These are phyloP conservation scores for Coix lacrymajobi DNA, from an alignment of 176 grass and related monocot genomes.

Conservation along the genomic window DNA sequence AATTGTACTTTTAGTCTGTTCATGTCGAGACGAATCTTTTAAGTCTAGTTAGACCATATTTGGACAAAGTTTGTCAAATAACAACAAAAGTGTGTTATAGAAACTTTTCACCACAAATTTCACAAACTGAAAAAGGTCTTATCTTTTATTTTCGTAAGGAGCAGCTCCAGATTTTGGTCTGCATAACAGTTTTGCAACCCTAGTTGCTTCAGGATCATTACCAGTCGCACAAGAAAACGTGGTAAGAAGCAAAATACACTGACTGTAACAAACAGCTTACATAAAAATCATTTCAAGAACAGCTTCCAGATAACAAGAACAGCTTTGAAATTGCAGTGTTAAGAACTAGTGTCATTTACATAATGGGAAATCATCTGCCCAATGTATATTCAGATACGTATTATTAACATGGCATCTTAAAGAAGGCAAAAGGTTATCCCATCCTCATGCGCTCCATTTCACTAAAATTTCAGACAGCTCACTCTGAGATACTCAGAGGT, in stretches of 20 bases:
- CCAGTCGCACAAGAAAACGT: not conserved
- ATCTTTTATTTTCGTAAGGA: too few relatives aligned
- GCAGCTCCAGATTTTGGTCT: too few relatives aligned
- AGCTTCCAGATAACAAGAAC: not conserved
- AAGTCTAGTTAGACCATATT: too few relatives aligned
- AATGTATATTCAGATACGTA: not conserved
- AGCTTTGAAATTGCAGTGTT: not conserved
- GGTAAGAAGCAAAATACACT: not conserved
- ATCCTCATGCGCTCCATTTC: slow-evolving; percentile 1
- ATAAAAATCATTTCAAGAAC: not conserved
- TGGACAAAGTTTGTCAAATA: too few relatives aligned
- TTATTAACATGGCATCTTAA: slow-evolving; percentile 27
- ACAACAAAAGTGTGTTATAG: too few relatives aligned
- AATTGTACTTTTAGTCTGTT: too few relatives aligned
- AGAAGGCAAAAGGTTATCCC: not conserved
- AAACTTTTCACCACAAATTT: too few relatives aligned
- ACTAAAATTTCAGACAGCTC: slow-evolving; percentile 37
- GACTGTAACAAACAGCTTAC: not conserved
- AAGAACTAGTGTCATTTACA: not conserved
- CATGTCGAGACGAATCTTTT: too few relatives aligned
- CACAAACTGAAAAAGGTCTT: too few relatives aligned
- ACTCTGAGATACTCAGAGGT: slow-evolving; percentile 27
- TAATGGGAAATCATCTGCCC: not conserved
- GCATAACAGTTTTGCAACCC: not conserved
- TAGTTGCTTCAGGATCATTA: not conserved